Base-by-base conservation (phyloP, 768 basidiomycete species). In the Amanita pseudoporphyria region DNA sequence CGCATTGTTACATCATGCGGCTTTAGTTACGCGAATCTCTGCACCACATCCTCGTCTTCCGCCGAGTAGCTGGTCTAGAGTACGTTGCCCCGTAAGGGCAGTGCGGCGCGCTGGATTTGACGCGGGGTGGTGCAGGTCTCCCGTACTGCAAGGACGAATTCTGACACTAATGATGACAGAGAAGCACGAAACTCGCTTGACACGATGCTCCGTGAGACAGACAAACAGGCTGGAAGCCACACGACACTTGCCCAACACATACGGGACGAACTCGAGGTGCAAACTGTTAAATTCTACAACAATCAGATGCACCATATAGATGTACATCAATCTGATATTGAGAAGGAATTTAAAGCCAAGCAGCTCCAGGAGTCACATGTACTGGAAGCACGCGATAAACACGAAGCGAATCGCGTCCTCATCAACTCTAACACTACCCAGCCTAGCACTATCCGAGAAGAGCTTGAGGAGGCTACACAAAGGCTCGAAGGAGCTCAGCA, bases 391-490 rank as follows among this genome's bases (percentile, higher is more conserved):
- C 81, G 87, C 53, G 90, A 94, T 63, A 90, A 92, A 61, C 98
- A 97, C 67, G 90, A 96, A 65, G 71, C 75, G 43, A 94, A 98
- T 59, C 95, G 93, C 63, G 71, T 94, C 16, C 80, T 84, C 43
- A 94, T 97, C 71, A 97, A 96, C 60, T 86, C 89, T 1, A 92
- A 87, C 60, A 92, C 92, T 3, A 92, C 93, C 4, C 92, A 96
- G 63, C 78, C 85, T 28, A 82, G 88, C 1, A 77, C 97, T 6
- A 81, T 89, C 22, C 96, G 97, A 63, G 96, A 82, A 60, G 95
- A 98, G 50, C 73, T 94, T 24, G 96, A 99, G 57, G 91, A 88
- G 69, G 79, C 95, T 33, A 79, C 83, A 26, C 59, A 81, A 49
- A 96, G 92, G 67, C 74, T 97, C 18, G 92, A 95, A 58, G 79